Evolutionary conservation across 257 asterid species (phyloP).

Genomic region (Gentiana dahurica): DNA sequence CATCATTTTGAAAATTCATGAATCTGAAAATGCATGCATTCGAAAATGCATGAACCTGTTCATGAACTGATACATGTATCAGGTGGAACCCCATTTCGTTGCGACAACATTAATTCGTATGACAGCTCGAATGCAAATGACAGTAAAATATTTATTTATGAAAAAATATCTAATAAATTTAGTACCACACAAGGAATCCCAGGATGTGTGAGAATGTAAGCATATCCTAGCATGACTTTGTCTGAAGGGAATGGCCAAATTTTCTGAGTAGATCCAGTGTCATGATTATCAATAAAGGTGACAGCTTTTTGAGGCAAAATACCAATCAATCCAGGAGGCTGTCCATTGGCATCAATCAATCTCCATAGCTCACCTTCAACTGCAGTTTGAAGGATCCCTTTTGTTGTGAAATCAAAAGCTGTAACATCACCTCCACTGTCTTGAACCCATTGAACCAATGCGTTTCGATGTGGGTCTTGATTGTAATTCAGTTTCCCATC

Average conservation of each 20-base stretch:
- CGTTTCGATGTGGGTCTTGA: constrained; percentile 47
- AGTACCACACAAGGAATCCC: constrained; percentile 63
- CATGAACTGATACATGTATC: too few species aligned
- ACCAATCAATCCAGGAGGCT: constrained; percentile 80
- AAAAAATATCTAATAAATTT: not conserved
- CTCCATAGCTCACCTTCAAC: constrained; percentile 69
- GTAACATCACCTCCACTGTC: constrained; percentile 26
- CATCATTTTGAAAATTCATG: too few species aligned
- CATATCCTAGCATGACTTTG: constrained; percentile 69
- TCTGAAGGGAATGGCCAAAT: constrained; percentile 72
- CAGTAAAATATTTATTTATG: too few species aligned
- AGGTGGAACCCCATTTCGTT: too few species aligned
- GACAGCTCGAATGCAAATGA: too few species aligned
- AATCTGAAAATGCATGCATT: too few species aligned
- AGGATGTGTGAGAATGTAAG: constrained; percentile 83
- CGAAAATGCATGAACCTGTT: too few species aligned
- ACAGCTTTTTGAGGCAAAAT: constrained; percentile 53
- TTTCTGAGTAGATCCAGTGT: constrained; percentile 65
- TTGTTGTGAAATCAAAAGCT: constrained; percentile 78
- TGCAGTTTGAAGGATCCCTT: constrained; percentile 71
- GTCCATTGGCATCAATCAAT: constrained; percentile 46
- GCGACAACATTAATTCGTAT: too few species aligned
- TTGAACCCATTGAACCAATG: constrained; percentile 42
- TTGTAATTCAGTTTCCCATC: constrained; percentile 35
- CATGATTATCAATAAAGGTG: constrained; percentile 80